Evolutionary conservation across 345 rosid genomes (phyloP), one percentile per base, ranked within the genome.

Genomic region (Noccaea bulbosa): DNA sequence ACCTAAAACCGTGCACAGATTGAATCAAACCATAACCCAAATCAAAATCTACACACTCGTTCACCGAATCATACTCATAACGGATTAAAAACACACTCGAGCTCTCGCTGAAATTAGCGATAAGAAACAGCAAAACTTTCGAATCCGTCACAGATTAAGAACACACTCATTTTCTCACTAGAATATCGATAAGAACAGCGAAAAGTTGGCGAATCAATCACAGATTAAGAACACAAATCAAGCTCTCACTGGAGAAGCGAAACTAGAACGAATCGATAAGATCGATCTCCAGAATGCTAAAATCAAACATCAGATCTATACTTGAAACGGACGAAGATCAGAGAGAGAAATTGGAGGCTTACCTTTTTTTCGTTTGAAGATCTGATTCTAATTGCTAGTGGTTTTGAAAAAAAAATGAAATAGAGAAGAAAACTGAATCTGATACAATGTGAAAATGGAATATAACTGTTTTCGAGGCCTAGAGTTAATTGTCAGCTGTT

Each of bases 391-490:
- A 47, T 24, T 24, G 50, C 63, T 2, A 60, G 47, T 41, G 78
- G 40, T 44, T 66, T 65, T 27, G 0, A 27, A 27, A 51, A 40
- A 16, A 45, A 27, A 20, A 27, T 33, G 59, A 52, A 65, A 16
- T 22, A 53, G 32, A n/a, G n/a, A 40, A 22, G 49, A 11, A 41
- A 46, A 62, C 34, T 72, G 65, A 65, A 65, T 47, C 57, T 65
- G 58, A 64, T 38, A 39, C 12, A 65, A 38, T 40, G 15, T 12
- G 27, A 17, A 68, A 59, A 50, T 22, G 43, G 39, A 66, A 65
- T 56, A 15, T 45, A 61, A 59, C 72, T 22, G 47, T 22, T 74
- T 24, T 68, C 69, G 69, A 74, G 69, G 78, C 55, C 11, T 33
- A 4, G 68, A 67, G 68, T 44, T 67, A 34, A 41, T 38, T 52